These are phyloP conservation scores for Triglochin maritima DNA, from an alignment of 106 monocot genomes.

Conservation along the genomic window DNA sequence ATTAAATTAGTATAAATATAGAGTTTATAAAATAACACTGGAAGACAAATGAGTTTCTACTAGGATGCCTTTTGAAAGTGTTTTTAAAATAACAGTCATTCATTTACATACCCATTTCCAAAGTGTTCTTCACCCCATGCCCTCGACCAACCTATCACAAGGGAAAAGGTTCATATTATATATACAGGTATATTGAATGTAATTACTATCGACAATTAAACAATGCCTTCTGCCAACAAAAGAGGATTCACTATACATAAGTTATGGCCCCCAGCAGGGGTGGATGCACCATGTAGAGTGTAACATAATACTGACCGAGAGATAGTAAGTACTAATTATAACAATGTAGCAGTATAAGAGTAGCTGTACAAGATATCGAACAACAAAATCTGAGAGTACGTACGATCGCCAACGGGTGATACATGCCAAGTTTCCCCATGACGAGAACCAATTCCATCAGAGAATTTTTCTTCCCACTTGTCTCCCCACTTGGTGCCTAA, in stretches of 20 bases:
- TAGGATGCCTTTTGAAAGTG: too few species aligned
- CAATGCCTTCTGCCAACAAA: too few species aligned
- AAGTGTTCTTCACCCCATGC: constrained; percentile 99
- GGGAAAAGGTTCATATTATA: too few species aligned
- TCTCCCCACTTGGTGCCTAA: constrained; percentile 92
- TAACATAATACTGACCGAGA: too few species aligned
- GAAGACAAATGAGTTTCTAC: background rate
- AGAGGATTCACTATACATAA: too few species aligned
- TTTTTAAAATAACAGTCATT: too few species aligned
- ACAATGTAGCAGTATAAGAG: background rate
- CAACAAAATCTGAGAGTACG: constrained; percentile 14
- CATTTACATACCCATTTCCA: constrained; percentile 64
- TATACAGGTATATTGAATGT: too few species aligned
- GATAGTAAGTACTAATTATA: background rate
- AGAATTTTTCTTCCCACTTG: constrained; percentile 99
- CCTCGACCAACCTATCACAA: constrained; percentile 79
- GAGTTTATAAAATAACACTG: background rate
- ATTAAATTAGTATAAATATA: background rate
- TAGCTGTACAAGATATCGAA: background rate
- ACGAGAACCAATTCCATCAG: constrained; percentile 80
- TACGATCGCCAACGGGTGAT: constrained; percentile 68
- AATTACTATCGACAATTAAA: too few species aligned
- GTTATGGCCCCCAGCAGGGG: too few species aligned
- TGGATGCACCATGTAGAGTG: too few species aligned
- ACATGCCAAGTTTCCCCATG: constrained; percentile 98